phyloP scores from a whole-genome alignment of 306 rosid species.

The Dicorynia guianensis region DNA sequence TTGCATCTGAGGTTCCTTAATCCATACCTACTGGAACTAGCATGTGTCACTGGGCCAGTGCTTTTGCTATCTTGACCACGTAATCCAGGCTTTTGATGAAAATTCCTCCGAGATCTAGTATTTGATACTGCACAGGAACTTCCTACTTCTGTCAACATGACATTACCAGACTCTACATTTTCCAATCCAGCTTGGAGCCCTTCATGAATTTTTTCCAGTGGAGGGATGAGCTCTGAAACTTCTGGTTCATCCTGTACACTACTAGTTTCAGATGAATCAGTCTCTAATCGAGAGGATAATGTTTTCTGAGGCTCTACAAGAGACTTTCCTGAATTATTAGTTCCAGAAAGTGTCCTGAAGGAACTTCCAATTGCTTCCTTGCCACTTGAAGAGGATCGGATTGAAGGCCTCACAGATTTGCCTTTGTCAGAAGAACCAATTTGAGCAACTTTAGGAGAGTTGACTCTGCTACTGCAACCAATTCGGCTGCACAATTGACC shows the following conservation, averaged over 20 bases:
- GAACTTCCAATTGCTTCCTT: conserved; percentile 77
- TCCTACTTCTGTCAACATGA: conserved; percentile 49
- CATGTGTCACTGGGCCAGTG: conserved; percentile 45
- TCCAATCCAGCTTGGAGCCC: conserved; percentile 46
- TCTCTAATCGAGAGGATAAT: conserved; percentile 54
- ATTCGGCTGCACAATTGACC: conserved; percentile 58
- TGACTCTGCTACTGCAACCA: conserved; percentile 64
- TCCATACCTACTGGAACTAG: conserved; percentile 61
- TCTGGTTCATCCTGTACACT: conserved; percentile 69
- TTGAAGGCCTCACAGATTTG: conserved; percentile 57
- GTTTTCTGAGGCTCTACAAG: conserved; percentile 48
- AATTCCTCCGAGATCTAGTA: conserved; percentile 56
- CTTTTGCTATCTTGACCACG: conserved; percentile 56
- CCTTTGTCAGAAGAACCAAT: conserved; percentile 55
- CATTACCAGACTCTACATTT: conserved; percentile 44
- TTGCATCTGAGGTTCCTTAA: conserved; percentile 70
- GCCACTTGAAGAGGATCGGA: conserved; percentile 58
- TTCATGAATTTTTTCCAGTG: conserved; percentile 49
- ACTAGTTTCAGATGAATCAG: conserved; percentile 79
- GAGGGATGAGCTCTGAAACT: conserved; percentile 48
- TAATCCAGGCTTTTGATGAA: conserved; percentile 57
- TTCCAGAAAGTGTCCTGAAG: conserved; percentile 46
- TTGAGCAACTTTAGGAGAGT: conserved; percentile 58
- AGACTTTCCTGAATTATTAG: conserved; percentile 57
- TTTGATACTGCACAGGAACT: conserved; percentile 56